These are phyloP conservation scores for Fraxinus floribunda DNA, from an alignment of 305 asterid genomes.

Conservation along the genomic window DNA sequence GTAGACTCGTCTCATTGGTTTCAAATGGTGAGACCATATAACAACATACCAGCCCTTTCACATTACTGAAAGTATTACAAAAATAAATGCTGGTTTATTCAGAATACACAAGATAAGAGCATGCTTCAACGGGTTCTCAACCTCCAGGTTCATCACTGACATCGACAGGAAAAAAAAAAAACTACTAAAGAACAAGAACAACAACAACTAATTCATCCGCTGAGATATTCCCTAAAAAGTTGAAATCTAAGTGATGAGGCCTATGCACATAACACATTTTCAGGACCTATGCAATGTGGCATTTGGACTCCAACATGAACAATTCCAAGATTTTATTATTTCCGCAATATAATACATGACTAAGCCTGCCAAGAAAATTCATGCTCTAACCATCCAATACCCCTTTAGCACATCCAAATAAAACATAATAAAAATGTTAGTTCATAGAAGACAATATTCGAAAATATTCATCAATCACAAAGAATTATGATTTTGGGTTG, in stretches of 20 bases:
- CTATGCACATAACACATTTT: neutral
- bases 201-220: neutral
- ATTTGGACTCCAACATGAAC: constrained; percentile 1
- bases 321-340: neutral
- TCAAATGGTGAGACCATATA: neutral
- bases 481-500: neutral
- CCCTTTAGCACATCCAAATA: neutral
- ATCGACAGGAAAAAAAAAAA: no score
- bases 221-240: neutral
- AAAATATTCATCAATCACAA: neutral
- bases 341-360: neutral
- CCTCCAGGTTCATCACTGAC: no score
- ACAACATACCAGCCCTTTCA: neutral
- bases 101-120: neutral
- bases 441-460: neutral
- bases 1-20: neutral
- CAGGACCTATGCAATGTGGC: neutral
- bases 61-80: neutral
- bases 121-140: no score
- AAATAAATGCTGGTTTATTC: neutral
- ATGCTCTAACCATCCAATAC: neutral
- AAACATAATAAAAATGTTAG: neutral
- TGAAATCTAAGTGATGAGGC: neutral
- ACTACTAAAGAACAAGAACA: no score
- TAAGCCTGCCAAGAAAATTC: no score